Evolutionary conservation across 768 basidiomycete genomes (phyloP), one percentile per base, ranked within the genome.

Genomic region (Panellus pusillus): DNA sequence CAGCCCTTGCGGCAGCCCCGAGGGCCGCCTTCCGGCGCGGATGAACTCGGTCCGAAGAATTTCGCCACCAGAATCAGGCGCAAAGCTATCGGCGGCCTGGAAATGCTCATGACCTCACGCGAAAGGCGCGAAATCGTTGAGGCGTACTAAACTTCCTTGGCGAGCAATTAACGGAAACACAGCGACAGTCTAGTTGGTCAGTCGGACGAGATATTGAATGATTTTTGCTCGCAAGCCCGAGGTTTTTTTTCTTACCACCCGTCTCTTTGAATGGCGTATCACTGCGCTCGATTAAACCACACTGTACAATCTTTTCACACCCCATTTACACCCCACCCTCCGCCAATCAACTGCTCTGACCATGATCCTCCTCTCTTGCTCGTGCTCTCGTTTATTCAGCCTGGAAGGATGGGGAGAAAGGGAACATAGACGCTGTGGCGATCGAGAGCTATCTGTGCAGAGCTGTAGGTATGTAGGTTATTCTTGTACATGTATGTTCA

Each of bases 11-110:
- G 92, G 70, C 92, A 93, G 75, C 92, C 92, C 63, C 82, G 85
- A 54, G 92, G 92, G 63, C 92, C 92, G 52, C 92, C 92, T 40
- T 88, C 88, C 19, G 87, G 88, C 65, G 83, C 84, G 59, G 91
- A 93, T 65, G 91, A 93, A 66, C 82, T 93, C 45, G 86, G 87
- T 17, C 87, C 89, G 40, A 87, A 89, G 79, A 93, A 93, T 69
- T 93, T 93, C 75, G 91, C 91, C 7, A 84, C 85, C 35, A 83
- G 91, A 63, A 87, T 90, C 71, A 81, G 91, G 70, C 82, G 89
- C 64, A 83, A 88, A 77, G 91, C 91, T 17, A 88, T 92, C 55
- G 89, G 87, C 31, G 89, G 90, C 24, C 73, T 93, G 46, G 87
- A 86, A 50, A 81, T 81, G 65, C 80, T 93, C 61, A 84, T 91